Evolutionary conservation across 768 basidiomycete species (phyloP).

Genomic region (Agrocybe pediades): DNA sequence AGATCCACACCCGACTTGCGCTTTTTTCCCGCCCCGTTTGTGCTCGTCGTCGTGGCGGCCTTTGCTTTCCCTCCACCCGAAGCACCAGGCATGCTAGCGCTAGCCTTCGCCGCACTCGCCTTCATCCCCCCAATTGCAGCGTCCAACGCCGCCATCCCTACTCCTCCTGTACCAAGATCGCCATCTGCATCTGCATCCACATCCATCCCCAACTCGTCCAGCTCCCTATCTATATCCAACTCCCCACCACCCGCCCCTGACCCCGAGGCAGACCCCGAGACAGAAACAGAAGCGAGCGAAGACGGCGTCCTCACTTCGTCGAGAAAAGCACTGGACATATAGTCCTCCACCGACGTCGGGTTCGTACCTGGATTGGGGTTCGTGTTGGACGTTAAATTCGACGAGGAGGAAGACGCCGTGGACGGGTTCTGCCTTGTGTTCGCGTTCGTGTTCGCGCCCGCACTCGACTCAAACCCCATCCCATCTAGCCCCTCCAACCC

Average conservation of each 20-base stretch:
- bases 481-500: constrained; percentile 1
- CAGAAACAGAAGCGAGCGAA: constrained; percentile 17
- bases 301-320: constrained; percentile 29
- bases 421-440: no score
- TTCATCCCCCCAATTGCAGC: not conserved
- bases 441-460: not conserved
- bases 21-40: constrained; percentile 21
- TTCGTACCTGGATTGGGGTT: no score
- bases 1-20: constrained; percentile 39
- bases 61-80: constrained; percentile 15
- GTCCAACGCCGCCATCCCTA: no score
- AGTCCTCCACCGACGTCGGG: constrained; percentile 4
- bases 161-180: not conserved
- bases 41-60: not conserved
- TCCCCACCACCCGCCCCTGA: constrained; percentile 23
- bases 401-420: no score
- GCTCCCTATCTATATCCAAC: constrained; percentile 10
- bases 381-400: no score
- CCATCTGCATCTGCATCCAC: no score
- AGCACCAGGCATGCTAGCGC: not conserved
- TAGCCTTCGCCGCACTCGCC: not conserved
- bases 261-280: constrained; percentile 25
- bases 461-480: constrained; percentile 6
- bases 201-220: constrained; percentile 2
- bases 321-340: constrained; percentile 25